Percentiles rank a stretch among this genome's conserved stretches.
Conservation (phyloP, 139 green algal genomes). For the Chlamydomonas urium region DNA sequence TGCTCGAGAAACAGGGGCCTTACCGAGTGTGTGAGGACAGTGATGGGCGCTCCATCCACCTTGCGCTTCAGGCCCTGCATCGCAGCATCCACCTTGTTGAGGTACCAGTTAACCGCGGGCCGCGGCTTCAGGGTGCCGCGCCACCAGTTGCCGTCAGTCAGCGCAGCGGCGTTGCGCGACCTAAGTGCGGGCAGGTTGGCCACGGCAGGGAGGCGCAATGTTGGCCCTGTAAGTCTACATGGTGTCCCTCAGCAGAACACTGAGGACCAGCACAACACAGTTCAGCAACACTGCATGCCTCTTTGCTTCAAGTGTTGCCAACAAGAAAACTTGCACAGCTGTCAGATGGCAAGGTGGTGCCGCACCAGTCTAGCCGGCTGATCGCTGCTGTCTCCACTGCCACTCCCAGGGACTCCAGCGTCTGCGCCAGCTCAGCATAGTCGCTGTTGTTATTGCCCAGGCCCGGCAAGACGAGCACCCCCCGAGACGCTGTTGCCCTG, state of each 20-base stretch:
- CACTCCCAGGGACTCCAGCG: slow-evolving; percentile 31
- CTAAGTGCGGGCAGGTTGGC: slow-evolving; percentile 18
- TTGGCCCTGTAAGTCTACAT: too few species aligned
- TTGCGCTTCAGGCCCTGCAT: slow-evolving; percentile 54
- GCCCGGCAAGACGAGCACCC: slow-evolving; percentile 76
- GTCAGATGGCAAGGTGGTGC: too few species aligned
- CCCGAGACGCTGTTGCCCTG: slow-evolving; percentile 4
- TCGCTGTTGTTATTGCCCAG: slow-evolving; percentile 84
- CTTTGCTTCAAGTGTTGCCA: too few species aligned
- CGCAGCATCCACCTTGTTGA: slow-evolving; percentile 58
- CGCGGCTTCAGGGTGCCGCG: slow-evolving; percentile 79
- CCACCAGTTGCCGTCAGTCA: slow-evolving; percentile 84
- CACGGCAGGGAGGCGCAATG: too few species aligned
- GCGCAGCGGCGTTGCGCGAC: slow-evolving; percentile 78
- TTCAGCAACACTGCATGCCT: too few species aligned
- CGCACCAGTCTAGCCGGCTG: slow-evolving; percentile 15
- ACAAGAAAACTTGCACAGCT: too few species aligned
- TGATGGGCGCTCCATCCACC: slow-evolving; percentile 55
- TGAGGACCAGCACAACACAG: too few species aligned
- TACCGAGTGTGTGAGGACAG: slow-evolving; percentile 81
- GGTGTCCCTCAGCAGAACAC: too few species aligned
- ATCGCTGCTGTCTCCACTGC: slow-evolving; percentile 31
- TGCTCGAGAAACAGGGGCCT: slow-evolving; percentile 5
- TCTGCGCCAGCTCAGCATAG: slow-evolving; percentile 55
- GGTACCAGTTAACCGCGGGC: slow-evolving; percentile 92